Evolutionary conservation across 2,329 filamentous ascomycete genomes (phyloP), one percentile per base, ranked within the genome.

Genomic region (Calonectria ilicicola): DNA sequence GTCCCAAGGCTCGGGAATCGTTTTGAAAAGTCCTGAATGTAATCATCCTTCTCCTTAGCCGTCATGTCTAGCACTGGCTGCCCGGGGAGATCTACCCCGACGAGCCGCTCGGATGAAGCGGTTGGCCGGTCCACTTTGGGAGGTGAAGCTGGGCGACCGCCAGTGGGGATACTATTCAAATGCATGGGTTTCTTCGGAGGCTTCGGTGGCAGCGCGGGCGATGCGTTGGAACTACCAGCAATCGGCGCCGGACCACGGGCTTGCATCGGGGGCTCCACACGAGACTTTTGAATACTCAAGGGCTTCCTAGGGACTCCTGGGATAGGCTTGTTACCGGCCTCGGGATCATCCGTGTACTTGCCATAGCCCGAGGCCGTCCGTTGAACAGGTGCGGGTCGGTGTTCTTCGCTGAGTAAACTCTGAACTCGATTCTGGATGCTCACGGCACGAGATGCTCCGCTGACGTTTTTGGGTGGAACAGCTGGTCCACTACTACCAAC

Each of bases 381-480:
- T 76, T 92, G 91, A 32, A 91, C 89, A 17, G 86, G 85, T 1
- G 89, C 81, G 1, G 88, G 84, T 75, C 88, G 91, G 78, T 91
- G 91, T 47, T 93, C 95, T 80, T 98, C 96, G 73, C 92, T 93
- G 19, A 99, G 86, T 63, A 98, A 87, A 63, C 91, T 95, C 85
- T 97, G 94, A 67, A 99, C 95, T 75, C 96, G 93, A 80, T 94
- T 95, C 82, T 98, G 95, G 78, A 99, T 99, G 29, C 93, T 94
- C n/a, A 92, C 90, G 21, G 95, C 95, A 49, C 92, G 88, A 17
- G 91, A 91, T 3, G 90, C 84, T 60, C 89, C 87, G n/a, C 88
- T 90, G 80, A 89, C 89, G 79, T 85, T 89, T 83, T 88, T 91
- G 69, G 88, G 90, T 68, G 84, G 84, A 19, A 85, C 86, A 21